phyloP scores from a whole-genome alignment of 2,329 filamentous ascomycete species.

The Aspergillus pseudonomiae region DNA sequence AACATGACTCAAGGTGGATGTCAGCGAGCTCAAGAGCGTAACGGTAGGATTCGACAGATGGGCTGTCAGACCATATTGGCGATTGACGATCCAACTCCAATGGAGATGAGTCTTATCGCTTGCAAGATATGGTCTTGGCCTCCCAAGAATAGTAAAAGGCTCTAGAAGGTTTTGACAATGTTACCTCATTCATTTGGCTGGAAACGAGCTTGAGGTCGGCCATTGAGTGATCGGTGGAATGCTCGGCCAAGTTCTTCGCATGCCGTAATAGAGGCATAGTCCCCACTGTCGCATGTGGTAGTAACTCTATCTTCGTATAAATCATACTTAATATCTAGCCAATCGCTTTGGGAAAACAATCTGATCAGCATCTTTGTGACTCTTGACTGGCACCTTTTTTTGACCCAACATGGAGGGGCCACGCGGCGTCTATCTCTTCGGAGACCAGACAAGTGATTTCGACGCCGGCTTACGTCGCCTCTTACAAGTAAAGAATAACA shows the following conservation, averaged over 20 bases:
- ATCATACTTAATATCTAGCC: conserved; percentile 10
- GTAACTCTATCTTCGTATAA: conserved; percentile 4
- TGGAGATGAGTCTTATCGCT: not conserved
- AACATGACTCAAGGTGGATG: conserved; percentile 2
- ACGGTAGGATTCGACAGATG: conserved; percentile 9
- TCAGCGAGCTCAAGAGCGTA: conserved; percentile 2
- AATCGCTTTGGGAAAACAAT: not conserved
- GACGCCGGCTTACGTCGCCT: conserved; percentile 46
- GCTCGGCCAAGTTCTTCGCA: not conserved
- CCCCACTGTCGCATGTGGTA: conserved; percentile 5
- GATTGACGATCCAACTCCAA: not conserved
- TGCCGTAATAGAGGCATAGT: conserved; percentile 3
- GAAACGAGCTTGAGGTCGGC: not conserved
- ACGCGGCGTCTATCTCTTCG: conserved; percentile 48
- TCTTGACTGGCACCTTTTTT: not conserved
- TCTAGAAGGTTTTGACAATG: not conserved
- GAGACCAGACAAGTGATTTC: conserved; percentile 50
- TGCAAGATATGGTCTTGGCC: not conserved
- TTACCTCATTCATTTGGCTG: conserved; percentile 6
- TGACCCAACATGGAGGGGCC: conserved; percentile 31
- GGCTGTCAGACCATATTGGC: not conserved
- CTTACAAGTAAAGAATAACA: conserved; percentile 46
- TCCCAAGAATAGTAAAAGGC: not conserved
- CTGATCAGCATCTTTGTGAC: conserved; percentile 6
- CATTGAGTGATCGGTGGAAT: not conserved